Evolutionary conservation across 495 filamentous ascomycete genomes (phyloP), one percentile per base, ranked within the genome.

Genomic region (Aspergillus sclerotioniger): DNA sequence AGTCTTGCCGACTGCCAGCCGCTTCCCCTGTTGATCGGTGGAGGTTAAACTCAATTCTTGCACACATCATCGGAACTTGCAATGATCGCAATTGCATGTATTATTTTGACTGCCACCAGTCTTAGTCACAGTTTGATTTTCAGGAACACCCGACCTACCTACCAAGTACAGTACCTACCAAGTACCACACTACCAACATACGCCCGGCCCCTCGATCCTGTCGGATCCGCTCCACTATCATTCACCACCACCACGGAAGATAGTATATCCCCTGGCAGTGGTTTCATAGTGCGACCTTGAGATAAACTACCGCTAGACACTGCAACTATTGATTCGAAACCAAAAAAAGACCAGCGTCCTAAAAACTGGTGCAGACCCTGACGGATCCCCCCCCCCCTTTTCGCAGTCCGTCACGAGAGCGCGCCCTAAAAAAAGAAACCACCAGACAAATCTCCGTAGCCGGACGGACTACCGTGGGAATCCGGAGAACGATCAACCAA

Each of bases 11-110:
- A 55, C 41, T 16, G 28, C 43, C 17, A 29, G 35, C 50, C 33
- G 51, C 35, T 58, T 62, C 63, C 58, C 58, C 60, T 66, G 60
- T 61, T 63, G 63, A 63, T 63, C 60, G 57, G 63, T 63, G 63
- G 63, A 61, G 58, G 47, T 53, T 37, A 29, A 39, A 62, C 35
- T 39, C 33, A 37, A 37, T 37, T 37, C 33, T 10, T 15, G 9
- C 33, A 37, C 33, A 37, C 8, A 37, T 37, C 33, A 37, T 37
- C 33, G 9, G 3, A 3, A 37, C 33, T 2, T 9, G 33, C 9
- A 37, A 10, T 2, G 33, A 10, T 37, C 33, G 9, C 33, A 10
- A 10, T 37, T 8, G 9, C 33, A 10, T 9, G 33, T 37, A 8
- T 37, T 37, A 1, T 37, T 37, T 9, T 37, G 33, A 9, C 33